These are phyloP conservation scores for Westerdykella aurantiaca DNA, from an alignment of 2,329 filamentous ascomycete genomes.

Conservation along the genomic window DNA sequence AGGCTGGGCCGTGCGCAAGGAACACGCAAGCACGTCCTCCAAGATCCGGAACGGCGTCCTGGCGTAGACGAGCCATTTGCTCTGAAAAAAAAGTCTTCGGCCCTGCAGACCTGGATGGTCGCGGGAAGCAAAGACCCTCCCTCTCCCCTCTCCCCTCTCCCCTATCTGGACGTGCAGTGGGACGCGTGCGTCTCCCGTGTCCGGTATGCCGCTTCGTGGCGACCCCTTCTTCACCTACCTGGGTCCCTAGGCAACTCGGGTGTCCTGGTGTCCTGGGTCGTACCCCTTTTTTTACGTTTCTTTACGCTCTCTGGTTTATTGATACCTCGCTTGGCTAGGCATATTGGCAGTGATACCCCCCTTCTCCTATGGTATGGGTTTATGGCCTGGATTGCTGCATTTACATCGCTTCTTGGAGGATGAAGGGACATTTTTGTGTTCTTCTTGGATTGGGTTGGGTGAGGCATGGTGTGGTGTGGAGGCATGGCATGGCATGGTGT, in stretches of 20 bases:
- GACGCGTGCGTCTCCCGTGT: too few species aligned
- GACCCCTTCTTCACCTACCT: neutral
- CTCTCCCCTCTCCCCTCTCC: neutral
- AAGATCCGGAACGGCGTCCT: slow-evolving; percentile 24
- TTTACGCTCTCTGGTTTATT: slow-evolving; percentile 15
- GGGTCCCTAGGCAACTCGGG: neutral
- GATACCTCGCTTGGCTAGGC: slow-evolving; percentile 11
- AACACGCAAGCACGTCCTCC: slow-evolving; percentile 21
- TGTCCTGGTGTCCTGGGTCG: neutral
- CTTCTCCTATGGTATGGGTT: slow-evolving; percentile 7
- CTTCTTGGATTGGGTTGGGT: too few species aligned
- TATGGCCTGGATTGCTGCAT: slow-evolving; percentile 21
- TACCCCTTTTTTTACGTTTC: slow-evolving; percentile 8
- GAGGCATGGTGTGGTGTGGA: too few species aligned
- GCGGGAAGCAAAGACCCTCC: neutral
- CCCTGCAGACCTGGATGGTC: neutral
- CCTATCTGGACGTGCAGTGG: neutral
- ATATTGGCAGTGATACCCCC: slow-evolving; percentile 29
- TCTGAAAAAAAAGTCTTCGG: neutral
- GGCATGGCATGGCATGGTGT: too few species aligned
- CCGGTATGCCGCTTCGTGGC: neutral
- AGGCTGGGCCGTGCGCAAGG: slow-evolving; percentile 63
- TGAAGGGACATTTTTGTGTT: neutral
- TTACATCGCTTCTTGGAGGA: slow-evolving; percentile 9
- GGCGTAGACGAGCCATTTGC: slow-evolving; percentile 13